Evolutionary conservation across 2,329 filamentous ascomycete genomes (phyloP).

Genomic region (Colletotrichum phormii): DNA sequence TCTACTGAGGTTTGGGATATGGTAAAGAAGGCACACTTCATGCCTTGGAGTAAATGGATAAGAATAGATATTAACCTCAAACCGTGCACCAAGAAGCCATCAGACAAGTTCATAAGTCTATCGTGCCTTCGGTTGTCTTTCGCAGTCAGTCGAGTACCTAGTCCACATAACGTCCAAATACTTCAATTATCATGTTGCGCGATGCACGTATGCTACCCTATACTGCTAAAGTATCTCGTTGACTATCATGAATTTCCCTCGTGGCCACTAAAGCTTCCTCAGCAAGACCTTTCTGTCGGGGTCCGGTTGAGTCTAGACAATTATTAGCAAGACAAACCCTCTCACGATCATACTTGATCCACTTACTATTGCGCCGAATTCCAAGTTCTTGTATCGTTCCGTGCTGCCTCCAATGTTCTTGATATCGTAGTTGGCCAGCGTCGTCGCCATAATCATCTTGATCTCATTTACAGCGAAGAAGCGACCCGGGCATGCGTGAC

Average conservation of each 20-base stretch:
- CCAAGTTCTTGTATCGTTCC: slow-evolving; percentile 22
- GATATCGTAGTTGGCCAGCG: slow-evolving; percentile 55
- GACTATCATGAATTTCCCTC: background rate
- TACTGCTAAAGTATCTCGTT: background rate
- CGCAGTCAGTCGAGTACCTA: background rate
- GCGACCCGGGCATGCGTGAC: slow-evolving; percentile 55
- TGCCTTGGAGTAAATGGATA: background rate
- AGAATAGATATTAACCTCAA: no score
- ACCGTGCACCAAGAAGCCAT: no score
- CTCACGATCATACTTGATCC: no score
- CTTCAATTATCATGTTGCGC: background rate
- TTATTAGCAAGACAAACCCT: background rate
- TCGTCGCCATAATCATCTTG: slow-evolving; percentile 55
- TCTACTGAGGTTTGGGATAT: background rate
- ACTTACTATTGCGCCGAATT: slow-evolving; percentile 25
- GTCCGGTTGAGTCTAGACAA: slow-evolving; percentile 8
- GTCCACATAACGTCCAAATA: background rate
- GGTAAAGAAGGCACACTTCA: background rate
- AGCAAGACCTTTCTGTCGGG: slow-evolving; percentile 26
- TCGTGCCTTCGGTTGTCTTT: background rate
- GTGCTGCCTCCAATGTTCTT: slow-evolving; percentile 43
- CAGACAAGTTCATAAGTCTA: no score
- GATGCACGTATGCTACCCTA: background rate
- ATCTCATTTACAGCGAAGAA: slow-evolving; percentile 60
- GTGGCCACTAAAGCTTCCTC: slow-evolving; percentile 5